phyloP scores from a whole-genome alignment of 148 eudicot species.

The Chenopodium formosanum region DNA sequence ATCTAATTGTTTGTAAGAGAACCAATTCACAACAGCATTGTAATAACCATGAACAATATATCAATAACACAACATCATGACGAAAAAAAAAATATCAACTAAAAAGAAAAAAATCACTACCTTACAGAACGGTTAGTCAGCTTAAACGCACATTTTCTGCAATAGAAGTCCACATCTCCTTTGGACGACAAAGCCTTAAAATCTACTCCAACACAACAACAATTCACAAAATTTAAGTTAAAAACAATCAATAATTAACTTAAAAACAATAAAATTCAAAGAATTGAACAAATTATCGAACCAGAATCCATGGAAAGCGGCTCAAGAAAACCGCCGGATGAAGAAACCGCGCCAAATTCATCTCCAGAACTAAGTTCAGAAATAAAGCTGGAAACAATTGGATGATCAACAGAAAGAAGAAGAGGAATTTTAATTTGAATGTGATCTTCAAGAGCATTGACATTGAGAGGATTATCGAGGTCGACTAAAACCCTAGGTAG shows the following conservation, averaged over 20 bases:
- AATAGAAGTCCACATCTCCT: constrained; percentile 59
- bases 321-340: constrained; percentile 7
- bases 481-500: constrained; percentile 78
- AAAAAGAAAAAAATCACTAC: constrained; percentile 25
- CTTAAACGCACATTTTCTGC: constrained; percentile 66
- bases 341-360: constrained; percentile 12
- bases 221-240: constrained; percentile 5
- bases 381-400: constrained; percentile 55
- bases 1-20: not conserved
- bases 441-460: constrained; percentile 52
- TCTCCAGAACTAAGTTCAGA: constrained; percentile 35
- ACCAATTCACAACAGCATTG: not conserved
- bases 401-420: constrained; percentile 83
- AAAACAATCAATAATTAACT: not conserved
- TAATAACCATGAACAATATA: too few species aligned
- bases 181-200: constrained; percentile 42
- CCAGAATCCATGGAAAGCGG: constrained; percentile 63
- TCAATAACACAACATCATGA: not conserved
- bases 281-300: constrained; percentile 2
- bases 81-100: not conserved
- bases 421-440: constrained; percentile 64
- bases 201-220: constrained; percentile 33
- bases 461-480: constrained; percentile 52
- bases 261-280: too few species aligned
- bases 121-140: constrained; percentile 49